Percentiles rank a stretch among this genome's conserved stretches.
Conservation (phyloP, 2,329 filamentous ascomycete genomes). For the Alternaria tenuissima region DNA sequence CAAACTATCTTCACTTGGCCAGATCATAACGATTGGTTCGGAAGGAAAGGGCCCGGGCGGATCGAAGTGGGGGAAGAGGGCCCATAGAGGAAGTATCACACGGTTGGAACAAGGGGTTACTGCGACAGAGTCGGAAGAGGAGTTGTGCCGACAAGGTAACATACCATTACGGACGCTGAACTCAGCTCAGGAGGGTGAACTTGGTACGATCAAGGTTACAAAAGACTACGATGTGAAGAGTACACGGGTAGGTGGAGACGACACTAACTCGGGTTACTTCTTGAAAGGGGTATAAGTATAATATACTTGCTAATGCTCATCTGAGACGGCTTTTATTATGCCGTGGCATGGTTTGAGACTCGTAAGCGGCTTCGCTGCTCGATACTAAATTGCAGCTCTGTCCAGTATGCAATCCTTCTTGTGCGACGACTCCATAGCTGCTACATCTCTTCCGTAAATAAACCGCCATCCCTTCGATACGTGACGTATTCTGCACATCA, state of each 20-base stretch:
- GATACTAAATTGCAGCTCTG: background rate
- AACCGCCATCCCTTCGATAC: too few species aligned
- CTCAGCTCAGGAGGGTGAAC: background rate
- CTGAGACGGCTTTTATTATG: background rate
- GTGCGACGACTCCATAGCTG: too few species aligned
- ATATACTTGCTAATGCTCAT: too few species aligned
- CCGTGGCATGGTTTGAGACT: too few species aligned
- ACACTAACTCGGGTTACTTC: background rate
- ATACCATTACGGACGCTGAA: background rate
- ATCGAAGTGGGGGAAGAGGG: background rate
- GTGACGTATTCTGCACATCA: background rate
- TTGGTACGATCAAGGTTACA: background rate
- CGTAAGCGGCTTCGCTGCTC: background rate
- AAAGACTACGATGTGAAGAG: constrained; percentile 4
- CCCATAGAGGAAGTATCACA: background rate
- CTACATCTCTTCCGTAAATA: too few species aligned
- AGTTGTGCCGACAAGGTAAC: background rate
- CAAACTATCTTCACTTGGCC: background rate
- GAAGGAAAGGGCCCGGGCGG: background rate
- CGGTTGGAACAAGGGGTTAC: constrained; percentile 2
- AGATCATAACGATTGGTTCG: background rate
- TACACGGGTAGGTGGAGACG: background rate
- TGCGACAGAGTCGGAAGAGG: constrained; percentile 3
- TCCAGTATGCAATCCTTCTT: too few species aligned
- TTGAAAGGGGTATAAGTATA: background rate